Evolutionary conservation across 129 eudicot genomes (phyloP), one percentile per base, ranked within the genome.

Genomic region (Chrysanthemum lavandulifolium): DNA sequence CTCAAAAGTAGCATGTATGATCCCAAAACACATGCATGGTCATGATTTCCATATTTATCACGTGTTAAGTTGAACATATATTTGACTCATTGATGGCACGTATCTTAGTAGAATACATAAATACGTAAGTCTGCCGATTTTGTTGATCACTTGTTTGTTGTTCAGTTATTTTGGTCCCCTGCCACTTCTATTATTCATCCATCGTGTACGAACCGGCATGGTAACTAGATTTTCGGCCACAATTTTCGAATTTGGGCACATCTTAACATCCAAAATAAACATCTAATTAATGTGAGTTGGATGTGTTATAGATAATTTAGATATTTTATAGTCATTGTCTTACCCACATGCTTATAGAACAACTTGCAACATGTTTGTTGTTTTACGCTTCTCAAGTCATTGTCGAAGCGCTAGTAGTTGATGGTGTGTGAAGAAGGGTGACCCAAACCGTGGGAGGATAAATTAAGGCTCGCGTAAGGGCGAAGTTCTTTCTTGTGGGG

Each of bases 141-240:
- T 27, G 19, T 57, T 11, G 11, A 51, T 57, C 73, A 13, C 52
- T 36, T n/a, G 13, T 29, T 11, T 68, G 45, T 50, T 45, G 13
- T 15, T 15, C 13, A 61, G 13, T 18, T 33, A 15, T 51, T 19
- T 60, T 76, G 80, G 80, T 50, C 75, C 81, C 70, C 69, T 13
- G 15, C 29, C 62, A 58, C 29, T 69, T 29, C 10, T 16, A 61
- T 29, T 60, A 69, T 51, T 69, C 70, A 68, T 19, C 52, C 11
- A 62, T 69, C 75, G 52, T 75, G 62, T 69, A 55, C 55, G 62
- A 69, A 55, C 62, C 70, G 21, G 36, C 70, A 68, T 29, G 53
- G 68, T 25, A 66, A 40, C n/a, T 43, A 45, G 13, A n/a, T 59
- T 29, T 45, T 11, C 0, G 68, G 66, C 57, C 13, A 57, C 68